Evolutionary conservation across 73 alveolate species (phyloP).

Genomic region (Paramecium caudatum): DNA sequence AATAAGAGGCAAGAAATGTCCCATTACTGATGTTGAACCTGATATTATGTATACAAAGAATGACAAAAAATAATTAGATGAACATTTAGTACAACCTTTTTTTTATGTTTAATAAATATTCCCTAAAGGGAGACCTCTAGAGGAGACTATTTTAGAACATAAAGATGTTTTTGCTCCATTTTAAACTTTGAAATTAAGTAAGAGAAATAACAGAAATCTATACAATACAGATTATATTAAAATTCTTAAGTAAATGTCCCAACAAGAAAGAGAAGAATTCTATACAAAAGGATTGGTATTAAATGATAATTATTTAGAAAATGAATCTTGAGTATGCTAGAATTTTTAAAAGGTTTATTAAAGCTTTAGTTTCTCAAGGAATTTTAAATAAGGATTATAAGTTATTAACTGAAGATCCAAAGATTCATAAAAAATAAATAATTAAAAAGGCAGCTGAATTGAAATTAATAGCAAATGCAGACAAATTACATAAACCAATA

Average conservation of each 20-base stretch:
- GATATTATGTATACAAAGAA: neutral
- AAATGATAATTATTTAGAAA: neutral
- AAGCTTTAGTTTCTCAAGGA: neutral
- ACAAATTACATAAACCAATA: neutral
- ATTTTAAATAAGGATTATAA: neutral
- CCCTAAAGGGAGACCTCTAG: neutral
- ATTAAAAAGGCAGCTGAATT: neutral
- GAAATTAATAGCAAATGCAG: neutral
- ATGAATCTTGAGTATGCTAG: conserved; percentile 25
- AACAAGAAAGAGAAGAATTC: conserved; percentile 31
- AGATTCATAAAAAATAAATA: conserved; percentile 31
- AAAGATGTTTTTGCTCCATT: conserved; percentile 43
- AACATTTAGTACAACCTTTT: conserved; percentile 51
- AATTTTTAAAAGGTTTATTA: conserved; percentile 41
- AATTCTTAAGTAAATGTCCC: neutral
- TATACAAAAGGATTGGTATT: conserved; percentile 21
- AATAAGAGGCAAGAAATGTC: conserved; percentile 45
- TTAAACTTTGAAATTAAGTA: neutral
- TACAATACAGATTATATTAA: conserved; percentile 7
- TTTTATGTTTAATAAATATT: conserved; percentile 46
- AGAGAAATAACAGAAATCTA: conserved; percentile 37
- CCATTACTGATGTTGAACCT: conserved; percentile 34
- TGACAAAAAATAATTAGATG: neutral
- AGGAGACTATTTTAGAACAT: conserved; percentile 20
- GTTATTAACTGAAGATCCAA: conserved; percentile 15